A percentile compares a stretch with the other conserved stretches of the same genome.
phyloP scores from a whole-genome alignment of 169 alveolate genomes.

The Plasmodium sp. region DNA sequence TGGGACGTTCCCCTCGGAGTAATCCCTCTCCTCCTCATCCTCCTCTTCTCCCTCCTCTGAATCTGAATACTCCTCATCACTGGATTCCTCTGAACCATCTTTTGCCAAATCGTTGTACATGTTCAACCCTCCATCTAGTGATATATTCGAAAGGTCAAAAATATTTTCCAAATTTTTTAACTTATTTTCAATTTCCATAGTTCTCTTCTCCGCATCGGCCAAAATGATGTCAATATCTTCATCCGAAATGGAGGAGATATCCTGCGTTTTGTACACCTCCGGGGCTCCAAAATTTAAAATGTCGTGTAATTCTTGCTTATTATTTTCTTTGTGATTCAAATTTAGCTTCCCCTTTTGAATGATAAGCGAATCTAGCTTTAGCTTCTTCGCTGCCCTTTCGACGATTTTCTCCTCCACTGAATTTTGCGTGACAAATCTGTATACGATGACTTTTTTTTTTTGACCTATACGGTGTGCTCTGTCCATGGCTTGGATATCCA shows the following conservation, averaged over 20 bases:
- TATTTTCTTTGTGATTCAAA: conserved; percentile 82
- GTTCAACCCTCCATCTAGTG: conserved; percentile 85
- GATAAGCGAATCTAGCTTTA: conserved; percentile 97
- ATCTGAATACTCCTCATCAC: conserved; percentile 50
- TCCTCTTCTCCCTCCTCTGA: conserved; percentile 36
- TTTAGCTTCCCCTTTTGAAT: conserved; percentile 96
- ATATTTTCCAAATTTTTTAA: conserved; percentile 82
- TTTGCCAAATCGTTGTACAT: conserved; percentile 78
- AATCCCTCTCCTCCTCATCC: neutral
- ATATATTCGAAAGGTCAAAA: conserved; percentile 80
- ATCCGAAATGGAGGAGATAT: conserved; percentile 86
- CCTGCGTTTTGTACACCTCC: conserved; percentile 90
- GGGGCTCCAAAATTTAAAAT: conserved; percentile 94
- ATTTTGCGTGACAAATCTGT: conserved; percentile 95
- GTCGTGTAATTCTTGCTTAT: conserved; percentile 90
- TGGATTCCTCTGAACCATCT: conserved; percentile 62
- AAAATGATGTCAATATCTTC: conserved; percentile 92
- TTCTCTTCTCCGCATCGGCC: conserved; percentile 90
- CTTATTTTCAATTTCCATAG: conserved; percentile 90
- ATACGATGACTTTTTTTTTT: conserved; percentile 95
- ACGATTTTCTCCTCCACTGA: conserved; percentile 98
- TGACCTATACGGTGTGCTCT: conserved; percentile 99
- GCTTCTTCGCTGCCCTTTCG: conserved; percentile 96
- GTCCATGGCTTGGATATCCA: conserved; percentile 97
- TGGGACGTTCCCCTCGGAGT: neutral